Base-by-base conservation (phyloP, 2,329 filamentous ascomycete genomes). In the Pseudogymnoascus sp. region DNA sequence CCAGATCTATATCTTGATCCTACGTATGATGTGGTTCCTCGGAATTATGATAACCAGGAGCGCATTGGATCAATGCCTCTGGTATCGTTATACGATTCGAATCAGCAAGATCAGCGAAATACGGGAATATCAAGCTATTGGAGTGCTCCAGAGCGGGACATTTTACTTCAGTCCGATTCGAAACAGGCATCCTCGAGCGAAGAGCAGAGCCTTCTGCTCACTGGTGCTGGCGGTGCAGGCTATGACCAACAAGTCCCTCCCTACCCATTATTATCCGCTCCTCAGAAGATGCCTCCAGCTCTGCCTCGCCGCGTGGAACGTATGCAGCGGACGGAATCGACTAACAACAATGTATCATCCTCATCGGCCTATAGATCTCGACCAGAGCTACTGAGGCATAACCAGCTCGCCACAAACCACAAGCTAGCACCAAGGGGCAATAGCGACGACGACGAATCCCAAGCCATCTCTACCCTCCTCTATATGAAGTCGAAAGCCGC, bases 101-200 rank as follows among this genome's bases (percentile, higher is more conserved):
- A 26, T n/a, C 50, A n/a, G 23, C 50, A 57, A 4, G 69, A 57
- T 62, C 65, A 28, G 28, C 63, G 17, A 44, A 53, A 60, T 23
- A 9, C 77, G 63, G 85, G 87, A 67, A 85, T 87, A 11, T 91
- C 88, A 1, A 93, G 90, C 74, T 93, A 95, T 74, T 95, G 90
- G 90, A 93, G 89, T 70, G 90, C 93, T 21, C 88, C 87, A 1
- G 90, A 95, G 76, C 82, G 87, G 63, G 4, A 15, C 13, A 8
- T 31, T 31, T 31, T 26, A 26, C 5, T 3, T 9, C 31, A 10
- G n/a, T 59, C 50, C 31, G 31, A 31, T 10, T 10, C 33, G 0
- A 59, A 31, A 15, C 50, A 59, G 9, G 50, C 17, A 64, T 71
- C 69, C 36, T 72, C 71, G 61, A 70, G 67, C 62, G 71, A n/a